Conservation (phyloP, 371 early-diverging fungal genomes). For the Mortierella sp. region DNA sequence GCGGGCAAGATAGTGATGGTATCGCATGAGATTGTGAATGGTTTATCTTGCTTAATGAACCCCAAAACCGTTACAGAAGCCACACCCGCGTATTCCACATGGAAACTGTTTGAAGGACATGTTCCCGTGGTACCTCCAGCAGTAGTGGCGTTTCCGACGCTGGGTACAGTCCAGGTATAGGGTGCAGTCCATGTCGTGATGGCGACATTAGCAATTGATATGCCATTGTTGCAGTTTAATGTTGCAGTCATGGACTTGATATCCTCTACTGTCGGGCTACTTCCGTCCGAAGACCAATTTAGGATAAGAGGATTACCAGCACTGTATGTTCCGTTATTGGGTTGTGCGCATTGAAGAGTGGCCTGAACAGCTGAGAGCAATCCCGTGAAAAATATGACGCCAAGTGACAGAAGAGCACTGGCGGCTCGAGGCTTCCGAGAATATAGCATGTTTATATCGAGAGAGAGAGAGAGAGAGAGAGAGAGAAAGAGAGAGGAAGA, state of each 20-base stretch:
- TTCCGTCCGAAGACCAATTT: conserved; percentile 8
- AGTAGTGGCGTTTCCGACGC: conserved; percentile 33
- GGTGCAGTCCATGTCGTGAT: conserved; percentile 7
- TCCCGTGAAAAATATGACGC: not conserved
- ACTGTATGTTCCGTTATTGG: conserved; percentile 16
- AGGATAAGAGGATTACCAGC: conserved; percentile 20
- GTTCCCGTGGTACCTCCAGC: conserved; percentile 31
- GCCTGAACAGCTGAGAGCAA: conserved; percentile 9
- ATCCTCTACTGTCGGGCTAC: conserved; percentile 3
- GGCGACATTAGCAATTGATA: not conserved
- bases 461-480: too few species aligned
- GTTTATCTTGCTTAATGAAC: too few species aligned
- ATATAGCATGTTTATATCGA: not conserved
- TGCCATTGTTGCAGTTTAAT: conserved; percentile 19
- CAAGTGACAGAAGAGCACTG: not conserved
- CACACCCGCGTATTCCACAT: conserved; percentile 25
- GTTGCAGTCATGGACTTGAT: conserved; percentile 9
- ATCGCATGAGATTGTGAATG: not conserved
- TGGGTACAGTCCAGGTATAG: conserved; percentile 19
- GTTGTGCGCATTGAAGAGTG: conserved; percentile 12
- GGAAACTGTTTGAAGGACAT: conserved; percentile 23
- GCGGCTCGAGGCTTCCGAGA: not conserved
- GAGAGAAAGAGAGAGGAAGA: not conserved
- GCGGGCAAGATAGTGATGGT: conserved; percentile 26
- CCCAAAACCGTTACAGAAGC: too few species aligned